A percentile compares a stretch with the other conserved stretches of the same genome.
Evolutionary conservation across 2,329 filamentous ascomycete species (phyloP).

Genomic region (Lomentospora prolificans): DNA sequence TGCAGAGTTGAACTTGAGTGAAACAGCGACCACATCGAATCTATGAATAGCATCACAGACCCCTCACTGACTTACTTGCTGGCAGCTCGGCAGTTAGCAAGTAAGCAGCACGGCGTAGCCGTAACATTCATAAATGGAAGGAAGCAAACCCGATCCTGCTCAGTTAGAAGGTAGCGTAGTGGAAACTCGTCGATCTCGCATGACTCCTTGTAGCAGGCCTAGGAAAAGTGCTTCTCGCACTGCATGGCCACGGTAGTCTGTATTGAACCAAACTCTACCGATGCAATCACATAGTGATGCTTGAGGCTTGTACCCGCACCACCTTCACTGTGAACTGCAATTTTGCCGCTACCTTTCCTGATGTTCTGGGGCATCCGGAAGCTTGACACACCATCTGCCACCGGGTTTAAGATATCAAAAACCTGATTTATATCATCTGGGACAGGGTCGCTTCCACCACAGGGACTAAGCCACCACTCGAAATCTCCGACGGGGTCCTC

Average conservation of each 20-base stretch:
- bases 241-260: slow-evolving; percentile 8
- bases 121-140: background rate
- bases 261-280: slow-evolving; percentile 7
- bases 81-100: too few relatives aligned
- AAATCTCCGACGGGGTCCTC: slow-evolving; percentile 3
- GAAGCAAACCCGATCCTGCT: background rate
- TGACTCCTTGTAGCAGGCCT: slow-evolving; percentile 13
- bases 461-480: slow-evolving; percentile 7
- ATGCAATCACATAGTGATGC: slow-evolving; percentile 13
- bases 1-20: too few relatives aligned
- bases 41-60: too few relatives aligned
- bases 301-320: slow-evolving; percentile 11
- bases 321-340: too few relatives aligned
- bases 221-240: slow-evolving; percentile 11
- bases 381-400: slow-evolving; percentile 3
- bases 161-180: background rate
- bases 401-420: background rate
- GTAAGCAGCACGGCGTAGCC: too few relatives aligned
- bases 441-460: slow-evolving; percentile 4
- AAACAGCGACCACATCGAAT: too few relatives aligned
- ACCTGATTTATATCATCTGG: slow-evolving; percentile 7
- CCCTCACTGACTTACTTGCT: too few relatives aligned
- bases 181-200: background rate
- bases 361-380: slow-evolving; percentile 7
- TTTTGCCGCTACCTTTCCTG: slow-evolving; percentile 5